A percentile compares a stretch with the other conserved stretches of the same genome.
Conservation (phyloP, 495 filamentous ascomycete species). For the Tuber magnatum region DNA sequence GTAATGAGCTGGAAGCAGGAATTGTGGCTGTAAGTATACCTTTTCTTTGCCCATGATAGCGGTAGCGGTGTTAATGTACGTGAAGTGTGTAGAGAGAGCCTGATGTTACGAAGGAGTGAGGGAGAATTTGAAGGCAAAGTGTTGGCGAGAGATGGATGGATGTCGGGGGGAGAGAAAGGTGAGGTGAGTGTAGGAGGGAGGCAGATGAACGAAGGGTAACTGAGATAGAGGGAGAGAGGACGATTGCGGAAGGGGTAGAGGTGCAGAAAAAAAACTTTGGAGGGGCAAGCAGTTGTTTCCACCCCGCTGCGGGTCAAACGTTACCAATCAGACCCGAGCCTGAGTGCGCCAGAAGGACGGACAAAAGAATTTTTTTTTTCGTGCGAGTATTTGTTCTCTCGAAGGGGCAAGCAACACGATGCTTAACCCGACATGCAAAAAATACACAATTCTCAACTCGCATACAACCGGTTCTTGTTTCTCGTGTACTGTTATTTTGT, state of each 20-base stretch:
- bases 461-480: neutral
- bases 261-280: neutral
- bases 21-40: conserved; percentile 27
- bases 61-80: conserved; percentile 12
- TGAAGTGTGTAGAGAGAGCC: neutral
- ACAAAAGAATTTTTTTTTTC: neutral
- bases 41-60: conserved; percentile 44
- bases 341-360: neutral
- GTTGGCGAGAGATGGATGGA: neutral
- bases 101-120: neutral
- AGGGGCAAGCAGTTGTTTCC: neutral
- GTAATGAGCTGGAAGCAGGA: neutral
- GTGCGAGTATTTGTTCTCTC: neutral
- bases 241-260: neutral
- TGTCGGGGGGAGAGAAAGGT: neutral
- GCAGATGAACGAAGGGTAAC: neutral
- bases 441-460: neutral
- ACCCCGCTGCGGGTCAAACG: neutral
- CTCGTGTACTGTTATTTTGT: neutral
- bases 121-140: neutral
- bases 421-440: neutral
- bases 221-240: neutral
- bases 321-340: neutral
- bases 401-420: neutral
- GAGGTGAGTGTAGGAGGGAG: conserved; percentile 4